A percentile compares a stretch with the other conserved stretches of the same genome.
phyloP scores from a whole-genome alignment of 1,284 basidiomycete genomes.

The Leccinum subspadiceum region DNA sequence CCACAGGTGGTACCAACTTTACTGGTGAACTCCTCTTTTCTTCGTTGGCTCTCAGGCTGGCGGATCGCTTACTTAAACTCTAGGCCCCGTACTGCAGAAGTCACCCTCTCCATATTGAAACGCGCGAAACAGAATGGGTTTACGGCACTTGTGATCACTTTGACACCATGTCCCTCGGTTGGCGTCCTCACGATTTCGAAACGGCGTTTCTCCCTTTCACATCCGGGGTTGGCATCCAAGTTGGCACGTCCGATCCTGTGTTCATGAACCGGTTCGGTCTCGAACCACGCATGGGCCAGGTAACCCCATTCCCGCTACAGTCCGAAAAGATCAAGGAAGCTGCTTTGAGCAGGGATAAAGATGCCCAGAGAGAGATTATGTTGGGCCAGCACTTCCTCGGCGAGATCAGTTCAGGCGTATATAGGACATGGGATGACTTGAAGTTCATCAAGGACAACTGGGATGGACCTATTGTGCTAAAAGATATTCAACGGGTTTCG shows the following conservation, averaged over 20 bases:
- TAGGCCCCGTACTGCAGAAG: constrained; percentile 48
- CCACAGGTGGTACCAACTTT: constrained; percentile 62
- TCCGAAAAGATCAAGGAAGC: constrained; percentile 40
- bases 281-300: constrained; percentile 30
- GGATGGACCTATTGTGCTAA: constrained; percentile 71
- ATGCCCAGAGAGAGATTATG: constrained; percentile 37
- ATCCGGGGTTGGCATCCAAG: constrained; percentile 43
- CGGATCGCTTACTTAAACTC: background rate
- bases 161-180: constrained; percentile 49
- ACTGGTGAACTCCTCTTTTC: constrained; percentile 40
- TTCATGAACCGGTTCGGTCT: constrained; percentile 44
- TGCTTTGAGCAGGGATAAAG: constrained; percentile 45
- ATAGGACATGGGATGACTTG: constrained; percentile 65
- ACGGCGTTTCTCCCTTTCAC: constrained; percentile 36
- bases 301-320: constrained; percentile 55
- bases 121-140: constrained; percentile 53
- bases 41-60: background rate
- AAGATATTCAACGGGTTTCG: constrained; percentile 62
- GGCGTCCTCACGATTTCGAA: constrained; percentile 50
- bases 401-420: constrained; percentile 59
- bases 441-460: constrained; percentile 63
- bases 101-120: constrained; percentile 46
- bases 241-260: constrained; percentile 50
- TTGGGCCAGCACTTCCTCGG: constrained; percentile 57
- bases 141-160: constrained; percentile 52